Evolutionary conservation across 441 rosid species (phyloP), one percentile per base, ranked within the genome.

Genomic region (Corymbia citriodora): DNA sequence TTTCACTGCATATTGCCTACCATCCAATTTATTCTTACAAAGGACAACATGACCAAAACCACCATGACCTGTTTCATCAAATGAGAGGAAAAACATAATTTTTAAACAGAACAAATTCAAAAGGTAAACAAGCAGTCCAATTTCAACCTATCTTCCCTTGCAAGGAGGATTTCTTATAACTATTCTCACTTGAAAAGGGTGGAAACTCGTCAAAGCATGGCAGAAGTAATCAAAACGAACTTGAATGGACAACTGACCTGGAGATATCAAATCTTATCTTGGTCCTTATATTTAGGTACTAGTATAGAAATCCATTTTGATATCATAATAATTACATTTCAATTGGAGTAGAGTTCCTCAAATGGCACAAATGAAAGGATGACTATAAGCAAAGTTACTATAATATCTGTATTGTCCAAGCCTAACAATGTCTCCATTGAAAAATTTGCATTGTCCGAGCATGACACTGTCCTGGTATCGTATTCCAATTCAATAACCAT

Each of bases 1-100:
- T 96, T 98, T 98, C 90, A 98, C 96, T 12, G 99, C 99, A 93
- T 98, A 98, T 87, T 98, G 99, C 91, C 99, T 97, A 91, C 99
- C 99, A 93, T 98, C 99, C 90, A 98, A 93, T 93, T 98, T 98
- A 94, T 98, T 98, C 96, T 97, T 97, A 94, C 99, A 97, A 83
- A 98, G 92, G 17, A 98, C 97, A 91, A 98, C 99, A 90, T 95
- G 98, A 79, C 98, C 99, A 89, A 97, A 98, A 92, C 99, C 99
- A 89, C 99, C 99, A 92, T 97, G 99, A 88, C 99, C 99, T 98
- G 93, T 91, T 63, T 89, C 87, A 88, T 93, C 68, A 88, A 90
- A 87, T 89, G 49, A 27, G 29, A 55, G 45, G 59, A 57, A 55
- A 57, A 40, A 49, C 19, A 63, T 57, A 61, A 33, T 79, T 52